These are phyloP conservation scores for Microsporum canis DNA, from an alignment of 2,329 filamentous ascomycete genomes.

Conservation along the genomic window DNA sequence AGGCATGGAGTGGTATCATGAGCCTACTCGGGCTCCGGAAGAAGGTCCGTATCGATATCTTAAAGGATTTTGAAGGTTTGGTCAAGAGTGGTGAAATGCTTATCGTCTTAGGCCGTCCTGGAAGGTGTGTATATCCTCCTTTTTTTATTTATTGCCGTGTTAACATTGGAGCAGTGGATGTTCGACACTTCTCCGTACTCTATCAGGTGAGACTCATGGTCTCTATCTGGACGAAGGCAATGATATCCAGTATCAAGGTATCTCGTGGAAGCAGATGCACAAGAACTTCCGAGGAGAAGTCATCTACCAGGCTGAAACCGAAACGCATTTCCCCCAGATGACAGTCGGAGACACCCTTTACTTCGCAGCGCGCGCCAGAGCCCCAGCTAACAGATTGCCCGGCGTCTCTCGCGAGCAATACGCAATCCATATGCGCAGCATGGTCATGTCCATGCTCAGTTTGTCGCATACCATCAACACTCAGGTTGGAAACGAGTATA, in stretches of 20 bases:
- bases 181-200: slow-evolving; percentile 73
- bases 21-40: slow-evolving; percentile 21
- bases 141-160: neutral
- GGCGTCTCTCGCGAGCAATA: slow-evolving; percentile 33
- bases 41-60: slow-evolving; percentile 44
- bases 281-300: slow-evolving; percentile 68
- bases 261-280: slow-evolving; percentile 19
- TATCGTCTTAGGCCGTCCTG: slow-evolving; percentile 44
- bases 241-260: slow-evolving; percentile 66
- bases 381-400: slow-evolving; percentile 61
- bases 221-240: slow-evolving; percentile 59
- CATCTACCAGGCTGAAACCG: slow-evolving; percentile 78
- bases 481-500: slow-evolving; percentile 69
- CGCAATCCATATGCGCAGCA: slow-evolving; percentile 34
- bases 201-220: slow-evolving; percentile 76
- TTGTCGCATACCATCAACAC: slow-evolving; percentile 63
- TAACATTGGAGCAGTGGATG: slow-evolving; percentile 37
- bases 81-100: slow-evolving; percentile 48
- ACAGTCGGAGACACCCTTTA: slow-evolving; percentile 79
- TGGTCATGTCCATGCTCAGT: slow-evolving; percentile 36
- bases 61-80: slow-evolving; percentile 53
- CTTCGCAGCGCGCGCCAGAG: slow-evolving; percentile 76
- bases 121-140: slow-evolving; percentile 20
- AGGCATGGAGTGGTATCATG: slow-evolving; percentile 23
- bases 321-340: slow-evolving; percentile 72